Conservation (phyloP, 306 rosid genomes). For the Crataegus laevigata region DNA sequence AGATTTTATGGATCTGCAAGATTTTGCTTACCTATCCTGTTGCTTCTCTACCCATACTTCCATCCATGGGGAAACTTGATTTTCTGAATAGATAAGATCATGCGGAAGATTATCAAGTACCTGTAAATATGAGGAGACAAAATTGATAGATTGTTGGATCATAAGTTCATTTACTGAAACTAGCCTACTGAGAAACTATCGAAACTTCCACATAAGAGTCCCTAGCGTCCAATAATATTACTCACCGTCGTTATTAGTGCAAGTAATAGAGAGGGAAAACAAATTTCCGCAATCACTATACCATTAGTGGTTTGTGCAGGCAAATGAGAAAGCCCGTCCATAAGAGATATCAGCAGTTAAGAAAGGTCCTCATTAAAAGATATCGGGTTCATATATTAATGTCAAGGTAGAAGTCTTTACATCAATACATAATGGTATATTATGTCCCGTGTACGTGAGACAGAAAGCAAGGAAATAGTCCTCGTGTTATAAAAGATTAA, state of each 20-base stretch:
- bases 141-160: not conserved
- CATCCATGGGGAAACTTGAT: slow-evolving; percentile 81
- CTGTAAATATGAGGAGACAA: slow-evolving; percentile 31
- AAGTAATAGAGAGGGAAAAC: not conserved
- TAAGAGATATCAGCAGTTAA: too few species aligned
- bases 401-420: not conserved
- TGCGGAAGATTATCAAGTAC: slow-evolving; percentile 99
- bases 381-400: not conserved
- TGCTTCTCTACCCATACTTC: slow-evolving; percentile 90
- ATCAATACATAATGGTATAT: not conserved
- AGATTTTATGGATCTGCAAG: not conserved
- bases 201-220: not conserved
- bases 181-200: not conserved
- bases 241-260: not conserved
- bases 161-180: slow-evolving; percentile 1
- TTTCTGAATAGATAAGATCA: slow-evolving; percentile 77
- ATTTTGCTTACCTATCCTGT: slow-evolving; percentile 45
- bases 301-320: not conserved
- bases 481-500: not conserved
- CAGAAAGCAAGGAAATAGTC: not conserved
- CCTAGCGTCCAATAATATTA: not conserved
- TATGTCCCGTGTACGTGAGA: not conserved
- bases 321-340: too few species aligned
- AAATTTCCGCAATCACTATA: not conserved
- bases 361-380: not conserved